Evolutionary conservation across 495 filamentous ascomycete genomes (phyloP), one percentile per base, ranked within the genome.

Genomic region (Cladorrhinum samala): DNA sequence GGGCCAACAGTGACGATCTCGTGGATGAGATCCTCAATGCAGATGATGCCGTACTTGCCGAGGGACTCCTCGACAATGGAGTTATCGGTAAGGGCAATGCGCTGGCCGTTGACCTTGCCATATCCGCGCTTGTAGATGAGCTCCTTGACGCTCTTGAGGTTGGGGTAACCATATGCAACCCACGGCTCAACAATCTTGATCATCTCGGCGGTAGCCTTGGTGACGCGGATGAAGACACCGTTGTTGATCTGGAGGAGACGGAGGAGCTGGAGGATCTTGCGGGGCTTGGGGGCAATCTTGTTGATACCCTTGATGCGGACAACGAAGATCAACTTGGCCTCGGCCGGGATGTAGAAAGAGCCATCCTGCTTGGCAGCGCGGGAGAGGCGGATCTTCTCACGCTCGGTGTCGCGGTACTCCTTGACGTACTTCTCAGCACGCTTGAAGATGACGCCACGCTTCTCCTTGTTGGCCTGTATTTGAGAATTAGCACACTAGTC

Each of bases 221-320:
- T 97, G 63, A 96, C 79, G 66, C 86, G 87, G 72, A 98, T 77
- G 78, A 98, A 98, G 76, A 95, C 88, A 77, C 92, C 94, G 76
- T 93, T 96, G 90, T 98, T 98, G 87, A 98, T 97, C 81, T 98
- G 93, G 69, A 97, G 85, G 59, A 98, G 88, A 78, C 93, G 92
- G 70, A 98, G 91, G 41, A 98, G 88, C 77, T 97, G 93, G 59
- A 98, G 84, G 68, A 96, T 97, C 86, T 98, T 97, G 80, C 94
- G 90, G 75, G 94, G 94, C 86, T 98, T 97, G 68, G 93, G 93
- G 70, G 93, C 83, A 63, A 98, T 97, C 86, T 98, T 97, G 87
- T 97, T 97, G 90, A 98, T 98, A 95, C 93, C 93, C 88, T 98
- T 98, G 83, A 98, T 97, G 77, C 93, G 94, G 79, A 97, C 76